Evolutionary conservation across 2,329 filamentous ascomycete genomes (phyloP), one percentile per base, ranked within the genome.

Genomic region (Phialophora verrucosa): DNA sequence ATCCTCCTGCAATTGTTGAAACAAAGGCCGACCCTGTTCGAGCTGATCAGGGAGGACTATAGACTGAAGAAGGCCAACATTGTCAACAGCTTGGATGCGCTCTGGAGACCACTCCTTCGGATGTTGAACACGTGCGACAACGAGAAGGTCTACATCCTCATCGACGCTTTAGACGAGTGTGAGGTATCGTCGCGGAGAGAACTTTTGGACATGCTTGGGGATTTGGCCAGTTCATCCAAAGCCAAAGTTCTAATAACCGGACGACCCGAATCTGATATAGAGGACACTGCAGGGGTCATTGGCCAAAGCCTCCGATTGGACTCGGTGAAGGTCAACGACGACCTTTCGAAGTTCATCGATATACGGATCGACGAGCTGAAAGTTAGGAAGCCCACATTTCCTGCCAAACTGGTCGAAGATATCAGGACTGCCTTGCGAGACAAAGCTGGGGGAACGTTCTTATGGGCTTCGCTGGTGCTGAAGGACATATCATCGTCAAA

Each of bases 301-400:
- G 17, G 17, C 6, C 5, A n/a, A 49, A 6, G 14, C 14, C 44
- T 49, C 14, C 12, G 8, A n/a, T n/a, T 49, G 44, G 44, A 49
- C 44, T n/a, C 20, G 6, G 44, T 5, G 11, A 49, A 49, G 17
- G 20, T 49, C 10, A 49, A 49, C 20, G 17, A 49, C 17, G 44
- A 49, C 17, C 44, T 49, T 49, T 49, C 44, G 17, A n/a, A 49
- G 44, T 49, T 49, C 44, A 49, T 49, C 10, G 31, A 32, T 32
- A 32, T 32, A 32, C 31, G 31, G 31, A 32, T 32, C 10, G 31
- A 32, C 31, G 31, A 32, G 10, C 31, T 32, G 10, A 11, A 32
- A 11, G 8, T 32, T 32, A 32, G 11, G 8, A 32, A 32, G 31
- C 31, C 31, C 31, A 32, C 31, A 32, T 32, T 32, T 11, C 31